Conservation (phyloP, 371 early-diverging fungal genomes). For the Apophysomyces trapeziformis region DNA sequence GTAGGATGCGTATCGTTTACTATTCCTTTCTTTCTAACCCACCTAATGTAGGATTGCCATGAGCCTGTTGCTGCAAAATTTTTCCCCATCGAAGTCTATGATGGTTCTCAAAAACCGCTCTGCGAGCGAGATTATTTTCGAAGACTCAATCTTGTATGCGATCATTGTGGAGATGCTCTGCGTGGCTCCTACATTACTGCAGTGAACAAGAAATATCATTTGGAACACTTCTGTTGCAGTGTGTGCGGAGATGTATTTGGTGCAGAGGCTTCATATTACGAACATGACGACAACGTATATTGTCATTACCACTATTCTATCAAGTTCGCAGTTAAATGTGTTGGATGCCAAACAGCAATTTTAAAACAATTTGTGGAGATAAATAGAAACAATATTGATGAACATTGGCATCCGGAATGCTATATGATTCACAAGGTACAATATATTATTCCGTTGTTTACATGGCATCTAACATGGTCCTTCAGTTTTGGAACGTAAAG, state of each 20-base stretch:
- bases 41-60: constrained; percentile 71
- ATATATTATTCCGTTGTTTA: background rate
- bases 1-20: constrained; percentile 47
- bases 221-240: constrained; percentile 96
- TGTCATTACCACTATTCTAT: constrained; percentile 95
- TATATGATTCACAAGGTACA: constrained; percentile 95
- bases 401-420: constrained; percentile 98
- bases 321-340: constrained; percentile 83
- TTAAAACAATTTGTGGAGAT: constrained; percentile 95
- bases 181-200: constrained; percentile 94
- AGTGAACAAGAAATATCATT: constrained; percentile 89
- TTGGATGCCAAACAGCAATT: constrained; percentile 93
- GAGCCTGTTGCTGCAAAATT: constrained; percentile 87
- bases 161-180: constrained; percentile 87
- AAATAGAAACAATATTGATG: constrained; percentile 75
- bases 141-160: constrained; percentile 85
- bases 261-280: constrained; percentile 95
- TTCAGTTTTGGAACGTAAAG: constrained; percentile 84
- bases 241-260: constrained; percentile 93
- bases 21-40: background rate
- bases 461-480: background rate
- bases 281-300: constrained; percentile 88
- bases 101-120: constrained; percentile 64
- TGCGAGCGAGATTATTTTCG: constrained; percentile 92
- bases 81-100: constrained; percentile 73